These are phyloP conservation scores for Claviceps citrina DNA, from an alignment of 2,329 filamentous ascomycete genomes.

Conservation along the genomic window DNA sequence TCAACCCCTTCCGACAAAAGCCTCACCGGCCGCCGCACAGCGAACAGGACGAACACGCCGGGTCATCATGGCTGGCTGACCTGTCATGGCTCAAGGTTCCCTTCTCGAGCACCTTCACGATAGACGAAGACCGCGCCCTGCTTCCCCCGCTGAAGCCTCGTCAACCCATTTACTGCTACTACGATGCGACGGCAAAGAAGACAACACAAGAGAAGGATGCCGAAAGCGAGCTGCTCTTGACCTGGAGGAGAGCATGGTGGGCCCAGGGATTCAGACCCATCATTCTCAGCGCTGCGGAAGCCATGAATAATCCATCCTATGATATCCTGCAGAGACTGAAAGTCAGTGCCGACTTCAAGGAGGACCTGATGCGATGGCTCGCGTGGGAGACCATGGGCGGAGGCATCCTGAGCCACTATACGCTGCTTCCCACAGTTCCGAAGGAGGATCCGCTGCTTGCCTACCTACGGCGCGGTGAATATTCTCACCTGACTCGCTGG, in stretches of 20 bases:
- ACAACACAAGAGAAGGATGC: conserved; percentile 50
- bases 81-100: conserved; percentile 76
- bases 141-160: conserved; percentile 61
- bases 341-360: conserved; percentile 46
- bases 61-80: conserved; percentile 72
- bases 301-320: conserved; percentile 69
- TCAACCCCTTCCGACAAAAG: conserved; percentile 53
- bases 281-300: conserved; percentile 65
- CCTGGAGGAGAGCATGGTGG: conserved; percentile 92
- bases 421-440: conserved; percentile 70
- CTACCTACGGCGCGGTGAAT: conserved; percentile 62
- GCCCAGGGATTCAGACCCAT: conserved; percentile 79
- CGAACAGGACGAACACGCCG: conserved; percentile 62
- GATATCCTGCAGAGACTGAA: conserved; percentile 48
- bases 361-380: conserved; percentile 68
- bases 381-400: conserved; percentile 86
- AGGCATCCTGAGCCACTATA: conserved; percentile 63
- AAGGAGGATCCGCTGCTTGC: conserved; percentile 56
- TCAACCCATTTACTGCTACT: conserved; percentile 78
- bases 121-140: conserved; percentile 71
- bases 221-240: conserved; percentile 63
- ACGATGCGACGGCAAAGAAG: conserved; percentile 52
- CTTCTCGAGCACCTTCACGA: conserved; percentile 65
- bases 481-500: conserved; percentile 58
- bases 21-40: conserved; percentile 60